A percentile compares a stretch with the other conserved stretches of the same genome.
Evolutionary conservation across 2,329 filamentous ascomycete genomes (phyloP).

Genomic region (Penicillium sp.): DNA sequence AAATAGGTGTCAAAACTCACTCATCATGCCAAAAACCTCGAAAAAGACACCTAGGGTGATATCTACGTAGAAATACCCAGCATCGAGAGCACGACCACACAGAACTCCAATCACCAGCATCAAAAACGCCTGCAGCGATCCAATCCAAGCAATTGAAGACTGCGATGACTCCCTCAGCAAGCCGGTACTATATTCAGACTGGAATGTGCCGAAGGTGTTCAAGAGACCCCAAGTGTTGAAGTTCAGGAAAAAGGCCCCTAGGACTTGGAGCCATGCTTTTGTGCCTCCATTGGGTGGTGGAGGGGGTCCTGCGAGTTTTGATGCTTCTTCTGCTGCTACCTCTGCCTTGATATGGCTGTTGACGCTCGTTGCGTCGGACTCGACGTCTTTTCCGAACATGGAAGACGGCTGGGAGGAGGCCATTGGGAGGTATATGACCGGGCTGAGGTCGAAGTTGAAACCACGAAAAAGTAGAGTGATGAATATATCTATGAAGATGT

Average conservation of each 20-base stretch:
- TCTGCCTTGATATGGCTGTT: not conserved
- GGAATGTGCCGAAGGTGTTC: slow-evolving; percentile 45
- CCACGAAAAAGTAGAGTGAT: not conserved
- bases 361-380: not conserved
- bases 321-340: too few relatives aligned
- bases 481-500: not conserved
- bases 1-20: not conserved
- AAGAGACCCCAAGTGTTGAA: slow-evolving; percentile 35
- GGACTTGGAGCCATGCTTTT: slow-evolving; percentile 34
- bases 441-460: not conserved
- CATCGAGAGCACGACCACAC: slow-evolving; percentile 42
- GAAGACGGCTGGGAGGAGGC: not conserved
- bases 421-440: not conserved
- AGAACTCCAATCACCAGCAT: slow-evolving; percentile 46
- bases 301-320: not conserved
- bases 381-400: not conserved
- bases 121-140: slow-evolving; percentile 44
- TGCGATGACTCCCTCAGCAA: slow-evolving; percentile 28
- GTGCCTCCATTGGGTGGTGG: slow-evolving; percentile 18
- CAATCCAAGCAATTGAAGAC: slow-evolving; percentile 46
- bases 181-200: slow-evolving; percentile 37
- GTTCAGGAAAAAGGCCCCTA: slow-evolving; percentile 27
- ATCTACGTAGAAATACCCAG: slow-evolving; percentile 36
- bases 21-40: not conserved
- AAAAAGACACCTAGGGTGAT: not conserved